phyloP scores from a whole-genome alignment of 2,329 filamentous ascomycete genomes.

The Sporothrix inflata region DNA sequence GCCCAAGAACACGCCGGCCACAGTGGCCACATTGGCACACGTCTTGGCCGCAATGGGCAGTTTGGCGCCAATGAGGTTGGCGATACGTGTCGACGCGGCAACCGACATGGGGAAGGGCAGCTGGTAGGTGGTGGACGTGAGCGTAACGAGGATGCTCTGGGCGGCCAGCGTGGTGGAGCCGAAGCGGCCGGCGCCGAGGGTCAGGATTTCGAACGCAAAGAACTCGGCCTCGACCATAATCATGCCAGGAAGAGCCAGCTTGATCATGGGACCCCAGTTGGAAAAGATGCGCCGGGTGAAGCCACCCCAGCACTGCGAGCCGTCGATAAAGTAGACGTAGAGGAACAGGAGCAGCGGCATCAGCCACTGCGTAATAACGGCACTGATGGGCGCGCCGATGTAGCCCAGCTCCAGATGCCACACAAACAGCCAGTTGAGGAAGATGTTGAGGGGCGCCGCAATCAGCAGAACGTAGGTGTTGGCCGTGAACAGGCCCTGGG shows the following conservation, averaged over 20 bases:
- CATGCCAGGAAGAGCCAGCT: conserved; percentile 83
- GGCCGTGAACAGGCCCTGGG: conserved; percentile 79
- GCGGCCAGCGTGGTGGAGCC: conserved; percentile 81
- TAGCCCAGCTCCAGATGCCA: conserved; percentile 72
- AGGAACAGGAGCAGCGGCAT: conserved; percentile 72
- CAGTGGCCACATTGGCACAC: conserved; percentile 74
- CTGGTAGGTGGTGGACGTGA: conserved; percentile 82
- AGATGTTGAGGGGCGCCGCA: conserved; percentile 74
- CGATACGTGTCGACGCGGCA: conserved; percentile 83
- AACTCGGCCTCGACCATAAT: conserved; percentile 95
- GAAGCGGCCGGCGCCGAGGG: conserved; percentile 78
- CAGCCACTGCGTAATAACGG: conserved; percentile 73
- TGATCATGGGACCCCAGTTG: conserved; percentile 85
- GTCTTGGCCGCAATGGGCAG: conserved; percentile 79
- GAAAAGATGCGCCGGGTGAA: conserved; percentile 69
- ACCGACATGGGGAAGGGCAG: conserved; percentile 91
- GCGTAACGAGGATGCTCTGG: conserved; percentile 80
- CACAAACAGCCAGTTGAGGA: conserved; percentile 79
- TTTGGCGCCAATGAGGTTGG: conserved; percentile 87
- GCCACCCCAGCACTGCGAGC: conserved; percentile 79
- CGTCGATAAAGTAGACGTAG: conserved; percentile 73
- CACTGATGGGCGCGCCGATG: conserved; percentile 76
- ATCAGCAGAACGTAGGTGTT: conserved; percentile 77
- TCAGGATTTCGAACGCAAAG: conserved; percentile 89
- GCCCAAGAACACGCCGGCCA: conserved; percentile 70